Conservation (phyloP, 306 rosid genomes). For the Sindora glabra region DNA sequence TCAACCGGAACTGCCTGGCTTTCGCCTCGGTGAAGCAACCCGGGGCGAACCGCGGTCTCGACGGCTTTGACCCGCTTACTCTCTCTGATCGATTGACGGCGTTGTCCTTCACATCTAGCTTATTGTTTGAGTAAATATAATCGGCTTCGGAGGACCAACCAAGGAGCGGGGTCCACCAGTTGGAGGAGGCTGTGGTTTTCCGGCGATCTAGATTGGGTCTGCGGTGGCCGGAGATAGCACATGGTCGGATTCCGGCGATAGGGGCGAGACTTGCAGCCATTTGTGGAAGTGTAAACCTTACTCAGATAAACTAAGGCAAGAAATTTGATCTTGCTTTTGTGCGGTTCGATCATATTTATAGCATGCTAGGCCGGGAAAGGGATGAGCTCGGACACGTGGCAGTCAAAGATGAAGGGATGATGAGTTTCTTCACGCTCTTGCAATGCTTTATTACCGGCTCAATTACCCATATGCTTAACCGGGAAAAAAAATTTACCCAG, state of each 20-base stretch:
- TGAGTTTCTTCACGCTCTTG: slow-evolving; percentile 2
- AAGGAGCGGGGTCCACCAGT: slow-evolving; percentile 45
- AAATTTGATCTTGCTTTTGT: no score
- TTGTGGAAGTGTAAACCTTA: no score
- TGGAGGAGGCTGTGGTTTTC: slow-evolving; percentile 14
- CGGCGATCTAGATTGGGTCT: slow-evolving; percentile 3
- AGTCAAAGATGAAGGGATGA: neutral
- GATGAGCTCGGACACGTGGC: slow-evolving; percentile 41
- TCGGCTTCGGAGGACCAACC: slow-evolving; percentile 47
- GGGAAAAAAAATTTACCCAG: no score
- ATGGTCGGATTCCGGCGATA: slow-evolving; percentile 15
- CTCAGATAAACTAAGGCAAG: no score
- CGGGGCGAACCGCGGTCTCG: slow-evolving; percentile 19
- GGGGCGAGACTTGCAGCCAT: slow-evolving; percentile 29
- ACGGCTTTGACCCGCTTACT: neutral
- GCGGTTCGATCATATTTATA: neutral
- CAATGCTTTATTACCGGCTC: slow-evolving; percentile 17
- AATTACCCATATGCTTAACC: no score
- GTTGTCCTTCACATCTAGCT: neutral
- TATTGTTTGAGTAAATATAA: slow-evolving; percentile 30
- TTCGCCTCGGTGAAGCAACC: slow-evolving; percentile 53
- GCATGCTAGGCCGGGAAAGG: neutral
- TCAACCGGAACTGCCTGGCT: slow-evolving; percentile 40
- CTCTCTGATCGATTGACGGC: neutral
- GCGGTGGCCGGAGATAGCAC: slow-evolving; percentile 11